Evolutionary conservation across 768 basidiomycete genomes (phyloP).

Genomic region (Macrolepiota fuliginosa): DNA sequence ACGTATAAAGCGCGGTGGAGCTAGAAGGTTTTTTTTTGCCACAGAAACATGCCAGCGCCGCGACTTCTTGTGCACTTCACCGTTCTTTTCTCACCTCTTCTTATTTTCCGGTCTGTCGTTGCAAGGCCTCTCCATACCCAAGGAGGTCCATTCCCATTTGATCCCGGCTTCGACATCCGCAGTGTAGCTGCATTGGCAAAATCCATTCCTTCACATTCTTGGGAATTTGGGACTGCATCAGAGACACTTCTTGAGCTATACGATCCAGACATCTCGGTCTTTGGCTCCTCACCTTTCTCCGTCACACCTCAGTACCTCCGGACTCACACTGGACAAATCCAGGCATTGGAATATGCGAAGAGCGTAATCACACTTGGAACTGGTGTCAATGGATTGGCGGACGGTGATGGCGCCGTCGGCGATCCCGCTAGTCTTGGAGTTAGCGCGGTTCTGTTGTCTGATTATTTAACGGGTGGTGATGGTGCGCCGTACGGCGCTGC

Average conservation of each 20-base stretch:
- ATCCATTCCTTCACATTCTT: slow-evolving; percentile 40
- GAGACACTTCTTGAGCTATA: slow-evolving; percentile 44
- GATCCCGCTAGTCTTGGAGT: slow-evolving; percentile 50
- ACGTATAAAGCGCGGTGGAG: neutral
- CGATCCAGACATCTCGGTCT: slow-evolving; percentile 37
- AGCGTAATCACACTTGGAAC: slow-evolving; percentile 34
- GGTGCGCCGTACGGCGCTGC: slow-evolving; percentile 27
- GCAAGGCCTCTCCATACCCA: neutral
- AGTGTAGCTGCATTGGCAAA: slow-evolving; percentile 29
- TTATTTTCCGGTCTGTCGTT: neutral
- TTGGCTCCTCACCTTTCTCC: slow-evolving; percentile 31
- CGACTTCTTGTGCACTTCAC: neutral
- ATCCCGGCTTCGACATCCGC: slow-evolving; percentile 36
- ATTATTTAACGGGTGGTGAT: slow-evolving; percentile 19
- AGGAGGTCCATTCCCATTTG: slow-evolving; percentile 21
- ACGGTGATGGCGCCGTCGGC: slow-evolving; percentile 40
- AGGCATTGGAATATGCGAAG: slow-evolving; percentile 35
- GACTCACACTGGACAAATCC: slow-evolving; percentile 15
- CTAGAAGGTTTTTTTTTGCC: no score
- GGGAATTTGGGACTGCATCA: slow-evolving; percentile 44
- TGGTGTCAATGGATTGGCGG: slow-evolving; percentile 30
- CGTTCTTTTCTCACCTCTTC: neutral
- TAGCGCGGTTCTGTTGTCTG: slow-evolving; percentile 41
- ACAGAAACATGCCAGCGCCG: neutral
- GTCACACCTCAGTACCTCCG: slow-evolving; percentile 24